These are phyloP conservation scores for Escallonia herrerae DNA, from an alignment of 129 eudicot genomes.

Conservation along the genomic window DNA sequence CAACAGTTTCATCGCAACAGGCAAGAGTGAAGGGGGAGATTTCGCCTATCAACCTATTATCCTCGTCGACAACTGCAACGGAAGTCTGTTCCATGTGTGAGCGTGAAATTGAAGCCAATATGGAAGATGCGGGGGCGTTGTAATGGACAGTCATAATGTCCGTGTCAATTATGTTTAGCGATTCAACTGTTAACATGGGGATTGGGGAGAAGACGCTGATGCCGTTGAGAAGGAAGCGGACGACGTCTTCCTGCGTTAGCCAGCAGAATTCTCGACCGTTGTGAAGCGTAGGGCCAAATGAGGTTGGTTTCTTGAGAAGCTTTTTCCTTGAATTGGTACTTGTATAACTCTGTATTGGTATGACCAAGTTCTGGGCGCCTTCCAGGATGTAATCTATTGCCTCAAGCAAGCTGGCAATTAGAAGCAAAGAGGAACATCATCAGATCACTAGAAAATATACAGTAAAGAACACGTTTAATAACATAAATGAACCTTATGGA, in stretches of 20 bases:
- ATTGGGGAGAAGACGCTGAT: conserved; percentile 69
- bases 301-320: conserved; percentile 31
- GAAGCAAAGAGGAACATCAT: conserved; percentile 4
- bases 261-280: conserved; percentile 49
- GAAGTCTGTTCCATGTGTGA: conserved; percentile 51
- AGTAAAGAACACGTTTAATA: too few species aligned
- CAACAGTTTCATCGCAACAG: conserved; percentile 64
- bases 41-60: conserved; percentile 60
- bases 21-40: conserved; percentile 75
- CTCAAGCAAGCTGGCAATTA: conserved; percentile 46
- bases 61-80: conserved; percentile 58
- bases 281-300: conserved; percentile 15
- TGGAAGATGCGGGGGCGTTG: conserved; percentile 46
- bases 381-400: conserved; percentile 78
- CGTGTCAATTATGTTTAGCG: conserved; percentile 46
- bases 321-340: conserved; percentile 28
- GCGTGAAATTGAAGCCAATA: conserved; percentile 28
- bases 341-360: conserved; percentile 46
- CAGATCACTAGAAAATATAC: too few species aligned
- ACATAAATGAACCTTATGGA: too few species aligned
- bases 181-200: conserved; percentile 50
- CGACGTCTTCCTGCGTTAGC: conserved; percentile 78
- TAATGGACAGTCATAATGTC: conserved; percentile 50
- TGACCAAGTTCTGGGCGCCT: conserved; percentile 82
- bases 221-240: conserved; percentile 75